Evolutionary conservation across 1,284 basidiomycete species (phyloP).

Genomic region (Trichosporon sp.): DNA sequence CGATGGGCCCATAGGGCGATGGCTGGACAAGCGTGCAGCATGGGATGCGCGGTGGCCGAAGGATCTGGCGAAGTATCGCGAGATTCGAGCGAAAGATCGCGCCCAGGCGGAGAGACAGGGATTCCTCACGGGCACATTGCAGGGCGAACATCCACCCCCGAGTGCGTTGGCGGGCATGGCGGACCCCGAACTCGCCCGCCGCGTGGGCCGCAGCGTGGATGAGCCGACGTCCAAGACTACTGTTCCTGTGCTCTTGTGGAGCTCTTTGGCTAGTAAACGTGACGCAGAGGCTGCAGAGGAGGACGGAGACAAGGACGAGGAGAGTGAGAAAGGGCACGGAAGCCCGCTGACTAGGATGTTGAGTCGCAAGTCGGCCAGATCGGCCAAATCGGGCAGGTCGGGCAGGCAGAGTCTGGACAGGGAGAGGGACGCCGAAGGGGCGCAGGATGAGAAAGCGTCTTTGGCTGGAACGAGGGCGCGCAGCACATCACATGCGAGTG

Average conservation of each 20-base stretch:
- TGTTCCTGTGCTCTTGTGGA: constrained; percentile 39
- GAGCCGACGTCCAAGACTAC: constrained; percentile 31
- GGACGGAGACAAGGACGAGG: neutral
- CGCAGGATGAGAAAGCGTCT: too few species aligned
- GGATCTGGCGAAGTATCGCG: constrained; percentile 34
- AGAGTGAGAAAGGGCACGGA: neutral
- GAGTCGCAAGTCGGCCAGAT: neutral
- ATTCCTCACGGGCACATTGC: constrained; percentile 40
- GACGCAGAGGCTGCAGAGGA: constrained; percentile 31
- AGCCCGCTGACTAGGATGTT: neutral
- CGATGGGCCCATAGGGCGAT: constrained; percentile 40
- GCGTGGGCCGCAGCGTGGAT: constrained; percentile 42
- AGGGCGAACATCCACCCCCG: constrained; percentile 38
- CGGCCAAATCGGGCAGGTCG: neutral
- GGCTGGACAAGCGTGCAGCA: constrained; percentile 35
- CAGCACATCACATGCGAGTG: too few species aligned
- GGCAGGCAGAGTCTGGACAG: too few species aligned
- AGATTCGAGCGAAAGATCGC: constrained; percentile 29
- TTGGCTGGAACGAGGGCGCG: too few species aligned
- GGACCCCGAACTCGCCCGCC: constrained; percentile 31
- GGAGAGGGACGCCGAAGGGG: too few species aligned
- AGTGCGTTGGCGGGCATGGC: constrained; percentile 37
- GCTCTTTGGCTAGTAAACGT: constrained; percentile 33
- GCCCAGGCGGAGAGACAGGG: constrained; percentile 33
- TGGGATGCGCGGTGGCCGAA: constrained; percentile 40